Evolutionary conservation across 2,329 filamentous ascomycete species (phyloP).

Genomic region (Pseudogymnoascus sp.): DNA sequence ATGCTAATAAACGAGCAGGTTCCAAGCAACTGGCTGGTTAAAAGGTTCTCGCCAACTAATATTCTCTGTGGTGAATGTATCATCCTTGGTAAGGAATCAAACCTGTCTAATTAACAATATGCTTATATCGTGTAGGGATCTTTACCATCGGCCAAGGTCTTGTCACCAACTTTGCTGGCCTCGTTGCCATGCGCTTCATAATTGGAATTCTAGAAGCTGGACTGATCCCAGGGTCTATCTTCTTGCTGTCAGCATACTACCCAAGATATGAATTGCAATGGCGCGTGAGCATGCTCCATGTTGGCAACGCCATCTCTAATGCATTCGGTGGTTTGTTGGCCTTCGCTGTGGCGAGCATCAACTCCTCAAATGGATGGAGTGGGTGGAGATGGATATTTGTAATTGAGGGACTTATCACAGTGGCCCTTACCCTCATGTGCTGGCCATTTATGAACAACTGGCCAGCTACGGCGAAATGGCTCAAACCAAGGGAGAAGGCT

Average conservation of each 20-base stretch:
- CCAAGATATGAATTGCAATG: constrained; percentile 29
- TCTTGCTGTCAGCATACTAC: constrained; percentile 35
- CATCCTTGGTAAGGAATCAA: constrained; percentile 7
- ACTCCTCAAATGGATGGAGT: constrained; percentile 18
- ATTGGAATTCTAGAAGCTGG: constrained; percentile 32
- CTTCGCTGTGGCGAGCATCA: constrained; percentile 23
- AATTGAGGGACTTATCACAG: constrained; percentile 28
- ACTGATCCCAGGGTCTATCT: constrained; percentile 31
- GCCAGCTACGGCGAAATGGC: constrained; percentile 41
- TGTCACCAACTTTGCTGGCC: constrained; percentile 26
- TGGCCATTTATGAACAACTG: constrained; percentile 39
- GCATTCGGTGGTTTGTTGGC: constrained; percentile 16
- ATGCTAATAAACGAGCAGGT: constrained; percentile 5
- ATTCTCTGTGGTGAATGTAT: constrained; percentile 11
- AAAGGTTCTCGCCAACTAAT: constrained; percentile 6
- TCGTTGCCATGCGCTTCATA: constrained; percentile 33
- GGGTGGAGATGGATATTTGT: constrained; percentile 32
- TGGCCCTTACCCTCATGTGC: constrained; percentile 28
- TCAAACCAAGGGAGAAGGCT: constrained; percentile 36
- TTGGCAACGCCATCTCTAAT: constrained; percentile 19
- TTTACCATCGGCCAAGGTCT: constrained; percentile 2
- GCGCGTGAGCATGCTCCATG: constrained; percentile 33
- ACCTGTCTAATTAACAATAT: neutral
- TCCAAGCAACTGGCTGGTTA: constrained; percentile 11
- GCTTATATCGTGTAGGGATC: neutral